phyloP scores from a whole-genome alignment of 192 early-diverging fungal species.

The Coemansia sp. region DNA sequence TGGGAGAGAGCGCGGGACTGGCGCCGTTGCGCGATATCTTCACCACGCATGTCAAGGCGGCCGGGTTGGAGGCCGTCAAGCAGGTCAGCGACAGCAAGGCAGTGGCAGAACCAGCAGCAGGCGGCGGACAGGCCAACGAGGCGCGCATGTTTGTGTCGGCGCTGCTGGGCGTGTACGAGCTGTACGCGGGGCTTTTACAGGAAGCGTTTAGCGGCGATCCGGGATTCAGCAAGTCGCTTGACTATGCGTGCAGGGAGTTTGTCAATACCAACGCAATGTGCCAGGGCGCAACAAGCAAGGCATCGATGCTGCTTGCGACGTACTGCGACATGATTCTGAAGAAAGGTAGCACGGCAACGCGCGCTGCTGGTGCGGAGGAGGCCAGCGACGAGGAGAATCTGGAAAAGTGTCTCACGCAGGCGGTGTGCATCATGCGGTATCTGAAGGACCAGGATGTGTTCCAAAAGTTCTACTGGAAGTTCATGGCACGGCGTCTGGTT shows the following conservation, averaged over 20 bases:
- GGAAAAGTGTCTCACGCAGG: conserved; percentile 54
- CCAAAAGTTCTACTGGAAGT: conserved; percentile 94
- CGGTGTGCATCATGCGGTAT: conserved; percentile 93
- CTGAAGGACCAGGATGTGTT: conserved; percentile 98
- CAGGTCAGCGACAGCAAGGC: conserved; percentile 66
- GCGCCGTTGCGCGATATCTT: conserved; percentile 76
- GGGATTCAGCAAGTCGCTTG: conserved; percentile 86
- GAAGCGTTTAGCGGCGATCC: conserved; percentile 75
- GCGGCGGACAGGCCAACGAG: conserved; percentile 39
- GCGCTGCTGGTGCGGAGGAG: conserved; percentile 37
- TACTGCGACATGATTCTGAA: conserved; percentile 88
- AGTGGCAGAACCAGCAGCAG: conserved; percentile 7
- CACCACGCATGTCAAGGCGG: conserved; percentile 74
- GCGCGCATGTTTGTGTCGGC: conserved; percentile 79
- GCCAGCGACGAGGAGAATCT: conserved; percentile 50
- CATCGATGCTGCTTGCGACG: conserved; percentile 86
- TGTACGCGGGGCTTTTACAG: conserved; percentile 78
- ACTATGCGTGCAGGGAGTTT: conserved; percentile 92
- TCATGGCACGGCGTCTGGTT: conserved; percentile 91
- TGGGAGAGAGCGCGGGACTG: conserved; percentile 71
- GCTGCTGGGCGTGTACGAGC: conserved; percentile 82
- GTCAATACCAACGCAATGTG: conserved; percentile 91
- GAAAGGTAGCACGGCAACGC: conserved; percentile 62
- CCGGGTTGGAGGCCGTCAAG: conserved; percentile 77
- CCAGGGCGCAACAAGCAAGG: conserved; percentile 64